Evolutionary conservation across 768 basidiomycete genomes (phyloP).

Genomic region (Mycena filopes): DNA sequence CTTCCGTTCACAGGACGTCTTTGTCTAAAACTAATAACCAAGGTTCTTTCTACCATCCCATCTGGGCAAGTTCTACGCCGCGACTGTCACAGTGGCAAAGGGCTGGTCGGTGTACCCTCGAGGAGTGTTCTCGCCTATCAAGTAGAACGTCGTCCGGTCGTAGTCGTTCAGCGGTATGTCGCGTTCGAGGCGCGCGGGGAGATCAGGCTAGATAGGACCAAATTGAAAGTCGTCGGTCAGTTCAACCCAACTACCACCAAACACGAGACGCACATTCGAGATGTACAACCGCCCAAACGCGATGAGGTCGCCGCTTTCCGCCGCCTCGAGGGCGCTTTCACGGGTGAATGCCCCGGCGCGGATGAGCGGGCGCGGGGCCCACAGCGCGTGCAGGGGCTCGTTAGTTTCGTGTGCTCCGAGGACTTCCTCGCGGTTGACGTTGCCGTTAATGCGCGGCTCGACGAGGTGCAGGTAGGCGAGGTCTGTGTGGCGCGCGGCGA

Average conservation of each 20-base stretch:
- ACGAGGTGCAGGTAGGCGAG: too few species aligned
- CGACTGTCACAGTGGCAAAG: neutral
- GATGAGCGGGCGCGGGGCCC: constrained; percentile 43
- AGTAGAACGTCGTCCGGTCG: constrained; percentile 36
- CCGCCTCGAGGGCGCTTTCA: constrained; percentile 38
- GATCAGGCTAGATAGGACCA: constrained; percentile 37
- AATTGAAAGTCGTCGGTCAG: too few species aligned
- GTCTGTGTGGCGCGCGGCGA: constrained; percentile 39
- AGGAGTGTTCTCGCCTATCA: constrained; percentile 11
- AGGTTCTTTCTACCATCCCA: too few species aligned
- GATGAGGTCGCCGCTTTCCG: constrained; percentile 37
- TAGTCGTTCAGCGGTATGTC: constrained; percentile 35
- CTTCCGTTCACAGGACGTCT: too few species aligned
- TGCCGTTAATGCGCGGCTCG: constrained; percentile 37
- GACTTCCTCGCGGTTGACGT: neutral
- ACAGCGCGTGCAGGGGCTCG: constrained; percentile 42
- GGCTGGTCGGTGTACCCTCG: constrained; percentile 40
- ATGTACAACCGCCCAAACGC: constrained; percentile 49
- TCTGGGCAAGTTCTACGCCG: too few species aligned
- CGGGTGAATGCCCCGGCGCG: constrained; percentile 43
- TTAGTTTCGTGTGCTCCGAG: constrained; percentile 29
- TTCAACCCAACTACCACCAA: neutral
- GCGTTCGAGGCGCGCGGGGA: constrained; percentile 33
- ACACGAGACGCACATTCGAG: constrained; percentile 42
- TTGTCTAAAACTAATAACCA: too few species aligned